Evolutionary conservation across 805 yeast genomes (phyloP).

Genomic region (Yamadazyma philogaea): DNA sequence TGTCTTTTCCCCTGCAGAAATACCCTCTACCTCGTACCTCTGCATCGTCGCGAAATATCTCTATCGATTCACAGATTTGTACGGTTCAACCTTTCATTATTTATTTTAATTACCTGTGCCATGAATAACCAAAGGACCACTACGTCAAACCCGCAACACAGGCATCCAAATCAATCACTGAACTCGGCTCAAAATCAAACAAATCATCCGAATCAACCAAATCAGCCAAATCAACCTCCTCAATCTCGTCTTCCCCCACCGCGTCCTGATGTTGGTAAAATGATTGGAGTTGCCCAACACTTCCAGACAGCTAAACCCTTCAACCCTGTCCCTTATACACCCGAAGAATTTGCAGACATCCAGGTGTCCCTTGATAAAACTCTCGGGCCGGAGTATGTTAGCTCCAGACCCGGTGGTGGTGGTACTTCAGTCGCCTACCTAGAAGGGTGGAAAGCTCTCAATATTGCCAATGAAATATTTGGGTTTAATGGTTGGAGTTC

Average conservation of each 20-base stretch:
- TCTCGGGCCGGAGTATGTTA: conserved; percentile 75
- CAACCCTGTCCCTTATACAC: conserved; percentile 24
- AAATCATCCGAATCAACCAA: background rate
- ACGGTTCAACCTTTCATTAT: background rate
- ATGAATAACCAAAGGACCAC: background rate
- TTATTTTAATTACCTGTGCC: background rate
- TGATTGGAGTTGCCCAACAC: conserved; percentile 10
- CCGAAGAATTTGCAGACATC: conserved; percentile 33
- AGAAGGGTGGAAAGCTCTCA: conserved; percentile 82
- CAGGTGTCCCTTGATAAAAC: conserved; percentile 34
- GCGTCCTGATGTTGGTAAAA: conserved; percentile 5
- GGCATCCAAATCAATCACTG: background rate
- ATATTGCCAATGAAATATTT: conserved; percentile 75
- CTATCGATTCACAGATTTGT: background rate
- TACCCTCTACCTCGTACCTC: background rate
- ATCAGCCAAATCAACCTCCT: conserved; percentile 1
- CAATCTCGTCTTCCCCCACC: conserved; percentile 4
- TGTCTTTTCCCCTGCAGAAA: too few species aligned
- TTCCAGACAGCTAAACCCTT: conserved; percentile 10
- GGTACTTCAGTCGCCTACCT: conserved; percentile 66
- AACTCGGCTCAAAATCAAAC: background rate
- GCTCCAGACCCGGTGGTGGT: conserved; percentile 74
- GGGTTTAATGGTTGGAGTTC: conserved; percentile 85
- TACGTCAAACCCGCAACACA: background rate
- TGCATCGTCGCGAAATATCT: background rate